phyloP scores from a whole-genome alignment of 2,329 filamentous ascomycete species.

The Colletotrichum plurivorum region DNA sequence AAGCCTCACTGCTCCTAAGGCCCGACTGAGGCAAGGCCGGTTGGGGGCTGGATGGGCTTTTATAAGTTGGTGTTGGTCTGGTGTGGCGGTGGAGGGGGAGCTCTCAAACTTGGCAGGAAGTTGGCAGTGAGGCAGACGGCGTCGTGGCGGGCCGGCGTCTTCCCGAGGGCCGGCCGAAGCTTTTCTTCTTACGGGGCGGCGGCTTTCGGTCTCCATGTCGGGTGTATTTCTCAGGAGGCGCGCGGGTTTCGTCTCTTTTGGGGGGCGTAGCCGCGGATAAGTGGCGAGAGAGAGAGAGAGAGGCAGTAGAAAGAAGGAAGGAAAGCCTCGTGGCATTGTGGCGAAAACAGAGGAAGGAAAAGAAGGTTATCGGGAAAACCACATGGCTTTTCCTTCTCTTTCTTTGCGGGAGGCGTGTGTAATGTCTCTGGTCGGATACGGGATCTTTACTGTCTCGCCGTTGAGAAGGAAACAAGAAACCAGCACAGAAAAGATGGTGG shows the following conservation, averaged over 20 bases:
- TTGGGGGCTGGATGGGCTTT: too few relatives aligned
- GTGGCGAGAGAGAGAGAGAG: not conserved
- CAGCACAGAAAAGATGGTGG: not conserved
- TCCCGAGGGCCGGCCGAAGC: constrained; percentile 23
- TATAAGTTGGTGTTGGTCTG: not conserved
- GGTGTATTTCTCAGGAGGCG: not conserved
- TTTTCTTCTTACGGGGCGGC: not conserved
- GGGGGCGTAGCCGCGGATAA: not conserved
- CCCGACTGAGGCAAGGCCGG: not conserved
- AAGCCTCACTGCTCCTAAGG: not conserved
- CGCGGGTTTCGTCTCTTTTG: not conserved
- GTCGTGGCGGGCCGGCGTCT: constrained; percentile 11
- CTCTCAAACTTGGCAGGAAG: constrained; percentile 12
- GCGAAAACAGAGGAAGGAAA: constrained; percentile 6
- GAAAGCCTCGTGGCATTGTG: not conserved
- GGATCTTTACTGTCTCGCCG: constrained; percentile 4
- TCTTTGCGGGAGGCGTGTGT: constrained; percentile 1
- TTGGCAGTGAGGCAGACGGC: constrained; percentile 15
- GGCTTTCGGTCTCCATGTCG: not conserved
- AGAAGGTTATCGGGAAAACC: constrained; percentile 27
- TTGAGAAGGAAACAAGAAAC: not conserved
- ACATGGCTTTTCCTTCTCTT: constrained; percentile 16
- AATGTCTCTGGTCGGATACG: constrained; percentile 3
- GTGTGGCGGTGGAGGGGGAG: too few relatives aligned
- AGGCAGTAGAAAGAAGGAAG: constrained; percentile 1